phyloP scores from a whole-genome alignment of 1,284 basidiomycete genomes.

The Papiliotrema laurentii region DNA sequence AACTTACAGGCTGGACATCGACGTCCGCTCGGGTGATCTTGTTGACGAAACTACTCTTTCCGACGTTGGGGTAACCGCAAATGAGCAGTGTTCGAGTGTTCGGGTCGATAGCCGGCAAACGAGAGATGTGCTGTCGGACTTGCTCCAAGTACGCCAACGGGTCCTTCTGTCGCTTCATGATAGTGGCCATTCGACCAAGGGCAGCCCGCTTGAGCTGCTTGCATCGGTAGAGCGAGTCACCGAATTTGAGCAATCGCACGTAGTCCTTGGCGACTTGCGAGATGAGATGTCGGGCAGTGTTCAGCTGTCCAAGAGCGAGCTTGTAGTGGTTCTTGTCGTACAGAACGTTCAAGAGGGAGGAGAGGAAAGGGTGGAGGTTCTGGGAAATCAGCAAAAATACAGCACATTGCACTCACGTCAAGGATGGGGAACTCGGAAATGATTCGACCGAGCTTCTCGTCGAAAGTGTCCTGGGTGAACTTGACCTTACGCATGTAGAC shows the following conservation, averaged over 20 bases:
- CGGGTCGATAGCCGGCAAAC: slow-evolving; percentile 84
- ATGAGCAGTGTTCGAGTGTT: slow-evolving; percentile 94
- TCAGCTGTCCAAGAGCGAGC: slow-evolving; percentile 88
- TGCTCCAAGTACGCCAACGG: slow-evolving; percentile 94
- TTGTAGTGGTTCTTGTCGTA: slow-evolving; percentile 99
- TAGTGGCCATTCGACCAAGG: slow-evolving; percentile 93
- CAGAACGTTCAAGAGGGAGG: slow-evolving; percentile 89
- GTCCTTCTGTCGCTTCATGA: slow-evolving; percentile 96
- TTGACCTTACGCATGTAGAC: slow-evolving; percentile 99
- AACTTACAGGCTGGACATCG: slow-evolving; percentile 76
- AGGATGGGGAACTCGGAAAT: slow-evolving; percentile 94
- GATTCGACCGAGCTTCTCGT: slow-evolving; percentile 92
- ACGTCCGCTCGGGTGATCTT: slow-evolving; percentile 96
- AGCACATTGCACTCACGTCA: slow-evolving; percentile 58
- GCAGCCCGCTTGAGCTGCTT: slow-evolving; percentile 95
- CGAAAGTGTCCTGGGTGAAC: slow-evolving; percentile 96
- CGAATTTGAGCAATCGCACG: slow-evolving; percentile 88
- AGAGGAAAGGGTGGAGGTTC: slow-evolving; percentile 92
- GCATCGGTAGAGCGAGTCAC: slow-evolving; percentile 91
- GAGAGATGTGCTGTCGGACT: slow-evolving; percentile 93
- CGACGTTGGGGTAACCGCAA: slow-evolving; percentile 96
- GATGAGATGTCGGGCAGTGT: slow-evolving; percentile 87
- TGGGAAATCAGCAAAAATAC: slow-evolving; percentile 39
- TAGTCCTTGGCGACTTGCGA: slow-evolving; percentile 95
- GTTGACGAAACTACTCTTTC: slow-evolving; percentile 96